phyloP scores from a whole-genome alignment of 2,329 filamentous ascomycete species.

The Colletotrichum brevisporum region DNA sequence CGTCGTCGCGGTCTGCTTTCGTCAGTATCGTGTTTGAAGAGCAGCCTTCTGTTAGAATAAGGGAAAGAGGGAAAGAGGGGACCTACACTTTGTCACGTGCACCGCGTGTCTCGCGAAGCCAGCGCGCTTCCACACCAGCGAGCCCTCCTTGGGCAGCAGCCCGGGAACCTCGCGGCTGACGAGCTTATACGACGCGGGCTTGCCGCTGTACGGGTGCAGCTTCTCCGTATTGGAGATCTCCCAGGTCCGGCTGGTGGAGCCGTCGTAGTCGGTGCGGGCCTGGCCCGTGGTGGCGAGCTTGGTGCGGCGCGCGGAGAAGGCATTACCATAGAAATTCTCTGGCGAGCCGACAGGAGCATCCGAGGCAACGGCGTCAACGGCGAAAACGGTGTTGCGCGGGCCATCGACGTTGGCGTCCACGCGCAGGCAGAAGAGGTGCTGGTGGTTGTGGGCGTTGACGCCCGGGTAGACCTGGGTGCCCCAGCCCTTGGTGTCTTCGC shows the following conservation, averaged over 20 bases:
- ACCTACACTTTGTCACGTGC: slow-evolving; percentile 89
- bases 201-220: slow-evolving; percentile 88
- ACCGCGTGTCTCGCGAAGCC: slow-evolving; percentile 90
- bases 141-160: slow-evolving; percentile 84
- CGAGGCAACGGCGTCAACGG: slow-evolving; percentile 81
- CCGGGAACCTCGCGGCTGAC: slow-evolving; percentile 87
- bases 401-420: slow-evolving; percentile 91
- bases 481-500: slow-evolving; percentile 88
- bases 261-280: slow-evolving; percentile 84
- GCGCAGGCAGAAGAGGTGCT: slow-evolving; percentile 93
- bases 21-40: too few species aligned
- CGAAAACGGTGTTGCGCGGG: slow-evolving; percentile 85
- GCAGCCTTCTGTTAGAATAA: too few species aligned
- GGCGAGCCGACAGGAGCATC: slow-evolving; percentile 82
- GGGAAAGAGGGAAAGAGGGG: not conserved
- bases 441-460: slow-evolving; percentile 96
- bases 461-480: slow-evolving; percentile 91
- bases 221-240: slow-evolving; percentile 89
- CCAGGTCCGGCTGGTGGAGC: slow-evolving; percentile 85
- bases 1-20: slow-evolving; percentile 77
- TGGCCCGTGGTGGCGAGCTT: slow-evolving; percentile 80
- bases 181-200: slow-evolving; percentile 89
- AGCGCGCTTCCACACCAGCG: slow-evolving; percentile 90
- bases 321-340: slow-evolving; percentile 92
- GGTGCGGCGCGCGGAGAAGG: slow-evolving; percentile 88